phyloP scores from a whole-genome alignment of 768 basidiomycete species.

The Amanita fuliginea region DNA sequence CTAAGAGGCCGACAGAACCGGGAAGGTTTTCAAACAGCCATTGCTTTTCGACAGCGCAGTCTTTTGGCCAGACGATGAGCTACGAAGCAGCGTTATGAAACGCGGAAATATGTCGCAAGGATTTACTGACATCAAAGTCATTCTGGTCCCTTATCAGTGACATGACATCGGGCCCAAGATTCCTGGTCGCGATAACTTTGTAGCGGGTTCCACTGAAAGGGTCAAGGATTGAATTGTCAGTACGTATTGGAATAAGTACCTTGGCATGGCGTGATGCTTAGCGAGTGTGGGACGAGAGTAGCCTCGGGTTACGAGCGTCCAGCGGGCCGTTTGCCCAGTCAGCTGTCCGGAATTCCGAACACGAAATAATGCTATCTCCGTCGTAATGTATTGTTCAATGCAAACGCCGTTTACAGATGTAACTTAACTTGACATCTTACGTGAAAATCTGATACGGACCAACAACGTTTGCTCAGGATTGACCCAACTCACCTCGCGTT shows the following conservation, averaged over 20 bases:
- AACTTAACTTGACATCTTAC: too few relatives aligned
- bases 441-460: too few relatives aligned
- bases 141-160: slow-evolving; percentile 33
- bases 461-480: too few relatives aligned
- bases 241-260: not conserved
- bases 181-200: slow-evolving; percentile 47
- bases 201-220: slow-evolving; percentile 11
- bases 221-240: too few relatives aligned
- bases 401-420: not conserved
- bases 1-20: slow-evolving; percentile 52
- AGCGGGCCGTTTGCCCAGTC: not conserved
- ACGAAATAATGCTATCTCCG: too few relatives aligned
- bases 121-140: slow-evolving; percentile 40
- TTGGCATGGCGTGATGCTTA: not conserved
- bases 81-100: slow-evolving; percentile 7
- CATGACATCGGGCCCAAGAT: slow-evolving; percentile 58
- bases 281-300: not conserved
- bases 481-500: not conserved
- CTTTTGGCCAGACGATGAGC: slow-evolving; percentile 37
- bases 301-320: not conserved
- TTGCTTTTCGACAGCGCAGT: slow-evolving; percentile 40
- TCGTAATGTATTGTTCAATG: not conserved
- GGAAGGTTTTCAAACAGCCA: slow-evolving; percentile 69
- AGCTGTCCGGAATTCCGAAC: too few relatives aligned
- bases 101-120: not conserved